A percentile compares a stretch with the other conserved stretches of the same genome.
Evolutionary conservation across 371 early-diverging fungal genomes (phyloP).

Genomic region (Dinochytrium kinnereticum): DNA sequence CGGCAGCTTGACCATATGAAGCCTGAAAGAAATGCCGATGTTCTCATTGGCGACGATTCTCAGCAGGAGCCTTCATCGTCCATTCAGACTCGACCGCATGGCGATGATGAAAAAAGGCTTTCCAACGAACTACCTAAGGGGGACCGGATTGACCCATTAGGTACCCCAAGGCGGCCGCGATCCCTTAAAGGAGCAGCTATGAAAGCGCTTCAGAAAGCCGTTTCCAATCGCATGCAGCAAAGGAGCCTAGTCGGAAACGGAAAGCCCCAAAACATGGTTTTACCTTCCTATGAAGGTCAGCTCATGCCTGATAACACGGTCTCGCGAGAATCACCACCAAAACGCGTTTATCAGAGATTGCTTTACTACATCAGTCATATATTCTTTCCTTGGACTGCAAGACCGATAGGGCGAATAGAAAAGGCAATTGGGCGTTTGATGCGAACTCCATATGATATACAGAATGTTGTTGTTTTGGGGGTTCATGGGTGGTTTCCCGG

Average conservation of each 20-base stretch:
- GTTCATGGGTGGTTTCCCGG: constrained; percentile 93
- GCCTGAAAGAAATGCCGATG: neutral
- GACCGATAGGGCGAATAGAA: constrained; percentile 18
- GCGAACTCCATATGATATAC: constrained; percentile 36
- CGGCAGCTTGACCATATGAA: too few relatives aligned
- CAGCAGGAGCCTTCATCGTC: neutral
- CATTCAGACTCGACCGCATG: too few relatives aligned
- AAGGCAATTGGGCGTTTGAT: constrained; percentile 29
- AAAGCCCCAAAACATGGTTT: constrained; percentile 32
- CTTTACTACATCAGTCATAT: constrained; percentile 26
- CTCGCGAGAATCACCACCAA: constrained; percentile 28
- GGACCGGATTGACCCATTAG: too few relatives aligned
- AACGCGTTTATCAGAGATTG: constrained; percentile 25
- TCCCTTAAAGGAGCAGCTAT: neutral
- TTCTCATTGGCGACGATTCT: neutral
- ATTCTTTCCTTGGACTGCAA: neutral
- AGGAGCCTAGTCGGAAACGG: neutral
- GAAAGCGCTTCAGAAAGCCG: neutral
- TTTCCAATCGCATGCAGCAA: neutral
- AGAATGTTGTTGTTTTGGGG: constrained; percentile 46
- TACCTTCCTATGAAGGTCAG: constrained; percentile 43
- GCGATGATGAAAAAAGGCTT: too few relatives aligned
- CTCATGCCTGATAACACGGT: constrained; percentile 41
- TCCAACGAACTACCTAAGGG: too few relatives aligned
- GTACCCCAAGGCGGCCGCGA: too few relatives aligned